Evolutionary conservation across 1,284 basidiomycete genomes (phyloP), one percentile per base, ranked within the genome.

Genomic region (Rhodofomes roseus): DNA sequence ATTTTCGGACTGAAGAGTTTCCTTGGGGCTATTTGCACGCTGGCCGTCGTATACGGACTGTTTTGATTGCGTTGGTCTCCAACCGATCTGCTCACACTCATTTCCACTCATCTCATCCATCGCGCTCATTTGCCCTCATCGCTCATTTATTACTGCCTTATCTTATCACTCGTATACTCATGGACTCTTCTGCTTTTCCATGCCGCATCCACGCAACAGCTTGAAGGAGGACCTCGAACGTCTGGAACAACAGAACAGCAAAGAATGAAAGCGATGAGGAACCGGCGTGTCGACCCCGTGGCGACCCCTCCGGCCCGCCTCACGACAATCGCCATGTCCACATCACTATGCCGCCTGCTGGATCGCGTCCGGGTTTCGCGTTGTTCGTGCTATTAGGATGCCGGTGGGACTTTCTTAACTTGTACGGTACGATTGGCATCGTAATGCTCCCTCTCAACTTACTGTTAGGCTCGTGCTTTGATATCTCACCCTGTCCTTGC

Each of bases 161-260:
- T 73, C 68, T 76, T 81, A 69, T 73, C 80, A 54, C 31, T 36
- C 46, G 27, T 70, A 76, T 77, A 65, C 77, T 81, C 68, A 74
- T 81, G 68, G 31, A 43, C 31, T 51, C 44, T 50, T n/a, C 40
- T 58, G 2, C 25, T 50, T 56, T 58, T 48, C 31, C 55, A 50
- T 29, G 68, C 58, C 63, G 67, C 63, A 50, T 60, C 63, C 60
- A 54, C 62, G 54, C 68, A 70, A 62, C 75, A 90, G 87, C 77
- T 77, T 89, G 71, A 85, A 85, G 63, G 86, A 83, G 71, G 87
- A 90, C 64, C 63, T 87, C 62, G 83, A 83, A 55, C 71, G 72
- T 50, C 74, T 81, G 53, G 75, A 77, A 60, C 77, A 77, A 69
- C 65, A 76, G 61, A 77, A 76, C 66, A 63, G 66, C 59, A 68